A percentile compares a stretch with the other conserved stretches of the same genome.
Conservation (phyloP, 1,139 yeast species). For the Saccharomyces pastorianus region DNA sequence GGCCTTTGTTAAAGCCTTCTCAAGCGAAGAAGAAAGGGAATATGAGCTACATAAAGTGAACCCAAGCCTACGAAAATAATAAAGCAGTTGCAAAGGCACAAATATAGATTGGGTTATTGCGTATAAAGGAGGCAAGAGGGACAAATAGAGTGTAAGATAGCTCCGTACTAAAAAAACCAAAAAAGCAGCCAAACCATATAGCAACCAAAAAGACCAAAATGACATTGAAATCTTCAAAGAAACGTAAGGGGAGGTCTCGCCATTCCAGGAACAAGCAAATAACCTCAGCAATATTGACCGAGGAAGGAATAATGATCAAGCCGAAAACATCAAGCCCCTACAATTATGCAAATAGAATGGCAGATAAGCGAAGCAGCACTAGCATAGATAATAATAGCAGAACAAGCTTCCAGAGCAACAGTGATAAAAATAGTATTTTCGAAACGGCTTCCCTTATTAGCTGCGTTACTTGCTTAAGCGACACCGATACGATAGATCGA, state of each 20-base stretch:
- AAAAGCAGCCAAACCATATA: neutral
- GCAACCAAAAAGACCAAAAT: neutral
- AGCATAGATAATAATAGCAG: conserved; percentile 14
- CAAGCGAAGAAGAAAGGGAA: neutral
- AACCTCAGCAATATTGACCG: conserved; percentile 9
- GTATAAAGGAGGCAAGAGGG: neutral
- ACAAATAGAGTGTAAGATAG: too few relatives aligned
- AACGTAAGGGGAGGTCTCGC: neutral
- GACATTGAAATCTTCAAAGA: neutral
- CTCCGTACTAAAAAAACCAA: neutral
- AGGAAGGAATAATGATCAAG: conserved; percentile 15
- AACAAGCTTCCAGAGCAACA: conserved; percentile 10
- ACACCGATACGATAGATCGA: conserved; percentile 5
- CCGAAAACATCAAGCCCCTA: conserved; percentile 7
- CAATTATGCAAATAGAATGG: neutral
- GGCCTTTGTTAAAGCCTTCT: neutral
- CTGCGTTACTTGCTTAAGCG: conserved; percentile 31
- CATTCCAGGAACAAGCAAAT: neutral
- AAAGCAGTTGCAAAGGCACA: neutral
- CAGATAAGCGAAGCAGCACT: conserved; percentile 6
- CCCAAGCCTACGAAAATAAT: neutral
- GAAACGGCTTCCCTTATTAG: conserved; percentile 30
- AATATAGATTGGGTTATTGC: neutral
- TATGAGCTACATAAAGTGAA: neutral
- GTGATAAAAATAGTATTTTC: conserved; percentile 15